Conservation (phyloP, 345 rosid genomes). For the Excoecaria cochinchinensis region DNA sequence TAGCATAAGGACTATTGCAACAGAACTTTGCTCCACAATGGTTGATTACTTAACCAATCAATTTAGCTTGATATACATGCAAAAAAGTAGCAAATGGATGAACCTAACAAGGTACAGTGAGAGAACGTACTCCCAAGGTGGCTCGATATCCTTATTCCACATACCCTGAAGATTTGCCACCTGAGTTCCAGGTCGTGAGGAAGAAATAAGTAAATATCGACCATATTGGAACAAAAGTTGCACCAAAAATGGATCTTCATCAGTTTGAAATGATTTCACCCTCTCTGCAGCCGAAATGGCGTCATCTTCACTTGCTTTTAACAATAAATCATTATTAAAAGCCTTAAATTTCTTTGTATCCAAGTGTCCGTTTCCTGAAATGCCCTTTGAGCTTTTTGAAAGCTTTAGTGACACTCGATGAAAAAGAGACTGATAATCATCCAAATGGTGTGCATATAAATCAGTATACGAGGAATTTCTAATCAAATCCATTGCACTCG, state of each 20-base stretch:
- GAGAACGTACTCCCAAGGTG: slow-evolving; percentile 82
- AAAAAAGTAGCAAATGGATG: neutral
- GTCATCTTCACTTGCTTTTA: slow-evolving; percentile 20
- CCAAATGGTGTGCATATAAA: slow-evolving; percentile 61
- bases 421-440: slow-evolving; percentile 75
- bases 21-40: neutral
- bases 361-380: slow-evolving; percentile 10
- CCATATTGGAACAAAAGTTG: slow-evolving; percentile 82
- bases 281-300: slow-evolving; percentile 61
- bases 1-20: neutral
- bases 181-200: slow-evolving; percentile 87
- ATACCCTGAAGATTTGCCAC: slow-evolving; percentile 93
- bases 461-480: slow-evolving; percentile 56
- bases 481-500: slow-evolving; percentile 38
- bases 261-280: slow-evolving; percentile 62
- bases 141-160: slow-evolving; percentile 81
- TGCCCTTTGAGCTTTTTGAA: slow-evolving; percentile 41
- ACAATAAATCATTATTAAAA: slow-evolving; percentile 15
- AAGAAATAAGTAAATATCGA: slow-evolving; percentile 82
- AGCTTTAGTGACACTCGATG: slow-evolving; percentile 70
- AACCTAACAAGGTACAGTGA: neutral
- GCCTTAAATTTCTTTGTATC: slow-evolving; percentile 18
- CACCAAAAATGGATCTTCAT: slow-evolving; percentile 88
- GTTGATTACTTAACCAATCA: neutral
- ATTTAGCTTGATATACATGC: neutral